Evolutionary conservation across 345 rosid species (phyloP).

Genomic region (Kandelia obovata): DNA sequence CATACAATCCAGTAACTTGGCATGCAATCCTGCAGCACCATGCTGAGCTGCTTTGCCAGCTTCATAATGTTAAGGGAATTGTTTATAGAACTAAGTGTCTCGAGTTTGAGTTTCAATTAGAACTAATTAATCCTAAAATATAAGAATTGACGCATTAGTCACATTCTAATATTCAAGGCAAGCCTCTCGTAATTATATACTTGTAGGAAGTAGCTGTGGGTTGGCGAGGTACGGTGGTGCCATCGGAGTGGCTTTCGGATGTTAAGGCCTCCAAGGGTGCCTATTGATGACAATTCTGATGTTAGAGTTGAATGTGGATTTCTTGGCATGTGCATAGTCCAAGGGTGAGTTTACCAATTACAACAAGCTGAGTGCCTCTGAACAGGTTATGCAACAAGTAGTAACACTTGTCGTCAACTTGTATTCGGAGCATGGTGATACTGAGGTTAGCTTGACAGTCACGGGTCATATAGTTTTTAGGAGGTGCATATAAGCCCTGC

Average conservation of each 20-base stretch:
- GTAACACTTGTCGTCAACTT: conserved; percentile 27
- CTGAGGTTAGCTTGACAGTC: conserved; percentile 38
- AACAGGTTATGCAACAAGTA: conserved; percentile 42
- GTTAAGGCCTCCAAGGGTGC: conserved; percentile 28
- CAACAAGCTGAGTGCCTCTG: conserved; percentile 46
- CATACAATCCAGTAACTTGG: too few species aligned
- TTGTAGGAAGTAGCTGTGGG: conserved; percentile 21
- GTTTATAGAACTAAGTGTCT: too few species aligned
- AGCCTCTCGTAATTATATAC: too few species aligned
- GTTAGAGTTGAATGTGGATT: conserved; percentile 40
- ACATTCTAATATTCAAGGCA: too few species aligned
- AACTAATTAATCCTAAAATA: too few species aligned
- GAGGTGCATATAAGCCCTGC: conserved; percentile 39
- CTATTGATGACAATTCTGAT: conserved; percentile 16
- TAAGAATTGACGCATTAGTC: too few species aligned
- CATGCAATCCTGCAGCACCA: too few species aligned
- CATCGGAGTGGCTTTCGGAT: conserved; percentile 37
- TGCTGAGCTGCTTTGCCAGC: too few species aligned
- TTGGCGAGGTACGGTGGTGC: conserved; percentile 47
- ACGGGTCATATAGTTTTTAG: conserved; percentile 40
- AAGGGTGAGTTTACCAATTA: conserved; percentile 31
- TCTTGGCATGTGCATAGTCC: conserved; percentile 34
- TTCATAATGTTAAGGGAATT: too few species aligned
- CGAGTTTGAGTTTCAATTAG: too few species aligned
- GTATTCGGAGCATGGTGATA: conserved; percentile 26